Evolutionary conservation across 306 rosid genomes (phyloP), one percentile per base, ranked within the genome.

Genomic region (Ochetophila trinervis): DNA sequence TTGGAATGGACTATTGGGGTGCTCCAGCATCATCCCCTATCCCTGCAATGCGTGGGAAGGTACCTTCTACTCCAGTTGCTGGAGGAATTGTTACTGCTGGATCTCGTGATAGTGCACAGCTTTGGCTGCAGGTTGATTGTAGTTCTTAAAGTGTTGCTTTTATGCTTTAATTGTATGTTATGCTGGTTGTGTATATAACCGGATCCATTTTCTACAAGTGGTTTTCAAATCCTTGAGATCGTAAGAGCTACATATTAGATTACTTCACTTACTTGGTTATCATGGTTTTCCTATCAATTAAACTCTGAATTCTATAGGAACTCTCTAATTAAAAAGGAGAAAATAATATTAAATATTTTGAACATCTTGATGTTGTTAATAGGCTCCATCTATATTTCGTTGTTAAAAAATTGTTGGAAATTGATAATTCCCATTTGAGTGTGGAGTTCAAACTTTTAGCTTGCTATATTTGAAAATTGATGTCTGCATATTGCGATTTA

Each of bases 1-100:
- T 93, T 63, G 99, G 99, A 79, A 93, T 90, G 97, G 99, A 93
- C 62, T 93, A 93, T 79, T 93, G 99, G 99, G 90, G 90, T 42
- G 68, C 98, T 16, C 90, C 94, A 45, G 68, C 91, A 62, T 54
- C 95, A 53, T 78, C 96, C 36, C 51, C 77, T 58, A 76, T 90
- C 66, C 91, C 99, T 66, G 82, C 87, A 15, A 11, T 83, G 37
- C 83, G 58, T 5, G 91, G 96, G 83, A 87, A 93, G 82, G 94
- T 81, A 57, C 90, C 97, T 16, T 65, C 95, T 16, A 85, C 89
- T 74, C 83, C 96, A 49, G 87, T 87, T 79, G 82, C 85, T 32
- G 97, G 96, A 60, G 97, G 80, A 68, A 72, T 86, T 32, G 88
- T 79, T 76, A 63, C 88, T 63, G 75, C 82, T 72, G 97, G 96